These are phyloP conservation scores for Xylaria telfairii DNA, from an alignment of 495 filamentous ascomycete genomes.

Conservation along the genomic window DNA sequence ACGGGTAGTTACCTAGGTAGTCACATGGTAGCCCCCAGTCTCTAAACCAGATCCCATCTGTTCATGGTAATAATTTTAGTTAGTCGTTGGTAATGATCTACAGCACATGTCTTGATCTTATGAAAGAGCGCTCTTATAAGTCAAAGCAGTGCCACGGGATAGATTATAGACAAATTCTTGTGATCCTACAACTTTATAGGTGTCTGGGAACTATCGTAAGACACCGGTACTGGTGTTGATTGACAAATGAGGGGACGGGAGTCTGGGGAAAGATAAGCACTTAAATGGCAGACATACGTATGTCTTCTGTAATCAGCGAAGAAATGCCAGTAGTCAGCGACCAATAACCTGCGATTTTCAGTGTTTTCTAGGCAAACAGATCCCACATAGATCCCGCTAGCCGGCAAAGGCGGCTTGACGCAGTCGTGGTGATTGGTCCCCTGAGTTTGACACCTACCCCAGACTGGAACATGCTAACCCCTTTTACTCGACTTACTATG, in stretches of 20 bases:
- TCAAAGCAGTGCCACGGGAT: too few relatives aligned
- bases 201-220: not conserved
- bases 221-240: not conserved
- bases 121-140: not conserved
- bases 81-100: too few relatives aligned
- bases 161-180: not conserved
- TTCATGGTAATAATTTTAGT: not conserved
- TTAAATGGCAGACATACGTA: not conserved
- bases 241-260: not conserved
- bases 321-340: not conserved
- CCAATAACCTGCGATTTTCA: not conserved
- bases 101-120: not conserved
- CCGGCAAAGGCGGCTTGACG: not conserved
- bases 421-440: conserved; percentile 9
- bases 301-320: not conserved
- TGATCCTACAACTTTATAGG: not conserved
- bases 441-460: conserved; percentile 8
- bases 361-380: not conserved
- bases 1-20: not conserved
- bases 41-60: not conserved
- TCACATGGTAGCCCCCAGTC: not conserved
- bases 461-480: conserved; percentile 11
- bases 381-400: not conserved
- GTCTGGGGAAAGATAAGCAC: not conserved
- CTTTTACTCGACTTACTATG: conserved; percentile 6